Evolutionary conservation across 805 yeast species (phyloP).

Genomic region (Blastobotrys peoriensis): DNA sequence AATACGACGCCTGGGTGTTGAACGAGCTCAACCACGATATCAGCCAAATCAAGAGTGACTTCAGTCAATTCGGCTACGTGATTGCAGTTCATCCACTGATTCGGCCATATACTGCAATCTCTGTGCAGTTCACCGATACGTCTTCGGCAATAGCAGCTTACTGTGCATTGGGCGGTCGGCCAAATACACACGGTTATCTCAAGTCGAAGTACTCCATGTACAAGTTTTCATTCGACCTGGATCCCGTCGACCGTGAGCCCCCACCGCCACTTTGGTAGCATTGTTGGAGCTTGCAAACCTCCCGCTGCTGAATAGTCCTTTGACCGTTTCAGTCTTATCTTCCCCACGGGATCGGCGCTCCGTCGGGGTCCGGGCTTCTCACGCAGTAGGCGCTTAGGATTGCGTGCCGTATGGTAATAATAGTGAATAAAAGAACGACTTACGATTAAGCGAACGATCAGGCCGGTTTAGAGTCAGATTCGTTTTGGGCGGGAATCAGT

Average conservation of each 20-base stretch:
- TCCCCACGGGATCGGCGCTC: too few relatives aligned
- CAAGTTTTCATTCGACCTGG: slow-evolving; percentile 9
- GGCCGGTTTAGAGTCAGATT: too few relatives aligned
- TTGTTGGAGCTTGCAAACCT: too few relatives aligned
- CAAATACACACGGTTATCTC: background rate
- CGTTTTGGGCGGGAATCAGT: too few relatives aligned
- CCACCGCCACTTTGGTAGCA: slow-evolving; percentile 8
- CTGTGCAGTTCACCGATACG: slow-evolving; percentile 19
- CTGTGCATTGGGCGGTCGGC: slow-evolving; percentile 7
- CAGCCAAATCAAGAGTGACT: slow-evolving; percentile 12
- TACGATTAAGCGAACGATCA: too few relatives aligned
- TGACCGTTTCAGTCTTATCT: too few relatives aligned
- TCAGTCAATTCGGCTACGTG: slow-evolving; percentile 13
- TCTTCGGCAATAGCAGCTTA: slow-evolving; percentile 19
- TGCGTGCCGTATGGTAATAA: too few relatives aligned
- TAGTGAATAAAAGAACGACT: too few relatives aligned
- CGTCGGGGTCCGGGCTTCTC: too few relatives aligned
- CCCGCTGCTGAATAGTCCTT: too few relatives aligned
- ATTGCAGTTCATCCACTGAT: slow-evolving; percentile 16
- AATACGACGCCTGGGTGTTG: background rate
- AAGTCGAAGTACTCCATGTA: slow-evolving; percentile 2
- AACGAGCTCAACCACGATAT: slow-evolving; percentile 3
- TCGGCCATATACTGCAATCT: slow-evolving; percentile 8
- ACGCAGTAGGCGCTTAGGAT: too few relatives aligned
- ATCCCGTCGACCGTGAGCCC: slow-evolving; percentile 10